phyloP scores from a whole-genome alignment of 352 stramenopile genomes.

The Aphanomyces euteiches region DNA sequence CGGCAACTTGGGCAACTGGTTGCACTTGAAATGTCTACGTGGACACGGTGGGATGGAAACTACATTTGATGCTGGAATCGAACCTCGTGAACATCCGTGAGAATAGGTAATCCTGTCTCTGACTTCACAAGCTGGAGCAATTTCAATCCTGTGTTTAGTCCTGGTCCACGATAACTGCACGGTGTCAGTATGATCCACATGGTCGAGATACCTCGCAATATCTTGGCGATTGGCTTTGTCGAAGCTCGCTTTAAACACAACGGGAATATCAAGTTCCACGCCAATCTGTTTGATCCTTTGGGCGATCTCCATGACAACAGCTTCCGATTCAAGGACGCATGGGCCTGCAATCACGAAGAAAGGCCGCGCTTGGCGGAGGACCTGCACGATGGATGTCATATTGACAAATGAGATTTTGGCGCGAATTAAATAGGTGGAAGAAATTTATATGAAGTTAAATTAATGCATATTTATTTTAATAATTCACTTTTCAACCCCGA shows the following conservation, averaged over 20 bases:
- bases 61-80: neutral
- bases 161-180: slow-evolving; percentile 69
- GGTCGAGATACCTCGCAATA: slow-evolving; percentile 40
- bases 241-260: slow-evolving; percentile 88
- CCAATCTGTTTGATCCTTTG: slow-evolving; percentile 52
- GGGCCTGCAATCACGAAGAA: slow-evolving; percentile 85
- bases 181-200: neutral
- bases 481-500: too few species aligned
- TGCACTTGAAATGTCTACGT: slow-evolving; percentile 66
- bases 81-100: slow-evolving; percentile 78
- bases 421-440: neutral
- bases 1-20: slow-evolving; percentile 58
- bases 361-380: slow-evolving; percentile 52
- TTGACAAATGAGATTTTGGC: neutral
- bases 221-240: slow-evolving; percentile 88
- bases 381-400: slow-evolving; percentile 38
- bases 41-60: neutral
- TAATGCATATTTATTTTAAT: slow-evolving; percentile 7
- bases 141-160: slow-evolving; percentile 59
- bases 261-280: slow-evolving; percentile 56
- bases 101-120: slow-evolving; percentile 62
- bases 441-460: neutral
- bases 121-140: slow-evolving; percentile 74
- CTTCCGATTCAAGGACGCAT: slow-evolving; percentile 75
- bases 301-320: slow-evolving; percentile 63